Evolutionary conservation across 495 filamentous ascomycete genomes (phyloP), one percentile per base, ranked within the genome.

Genomic region (Xylaria curta): DNA sequence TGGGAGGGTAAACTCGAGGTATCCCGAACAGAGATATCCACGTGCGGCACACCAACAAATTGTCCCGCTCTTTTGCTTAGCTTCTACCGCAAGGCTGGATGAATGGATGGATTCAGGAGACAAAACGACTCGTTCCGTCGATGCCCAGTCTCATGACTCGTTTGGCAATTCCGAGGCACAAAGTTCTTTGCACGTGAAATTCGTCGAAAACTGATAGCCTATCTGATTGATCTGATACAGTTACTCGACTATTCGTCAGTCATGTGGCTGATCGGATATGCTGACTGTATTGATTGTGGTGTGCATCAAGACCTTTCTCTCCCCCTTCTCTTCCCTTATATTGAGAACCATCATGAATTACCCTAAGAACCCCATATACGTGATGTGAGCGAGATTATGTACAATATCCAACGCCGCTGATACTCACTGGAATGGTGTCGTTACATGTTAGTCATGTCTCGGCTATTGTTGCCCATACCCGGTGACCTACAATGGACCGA

Each of bases 31-130:
- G 31, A 31, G 31, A 26, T 56, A 56, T 56, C 24, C 53, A 56
- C 53, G 53, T 56, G 53, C 53, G 38, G 33, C n/a, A 60, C 58
- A 38, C 58, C 58, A 60, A 60, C 58, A 60, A 60, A 60, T 60
- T 60, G 31, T 21, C 58, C 58, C 28, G 15, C 58, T 21, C 31
- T 0, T n/a, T n/a, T 21, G 15, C 6, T 31, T 60, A 60, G 28
- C 33, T 38, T 38, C 17, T 10, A 38, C 58, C n/a, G 31, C 58
- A 38, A 60, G 58, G 58, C 58, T 60, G 31, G 58, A n/a, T 36
- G 28, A n/a, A 26, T 1, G 6, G 2, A 26, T 53, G 2, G 9
- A 53, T 58, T 33, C 54, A 59, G 28, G 54, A 59, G n/a, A 59
- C n/a, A 36, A 53, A 53, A 4, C 28, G 54, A 36, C 54, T 59